Conservation (phyloP, 2,329 filamentous ascomycete genomes). For the Sarocladium brachiariae region DNA sequence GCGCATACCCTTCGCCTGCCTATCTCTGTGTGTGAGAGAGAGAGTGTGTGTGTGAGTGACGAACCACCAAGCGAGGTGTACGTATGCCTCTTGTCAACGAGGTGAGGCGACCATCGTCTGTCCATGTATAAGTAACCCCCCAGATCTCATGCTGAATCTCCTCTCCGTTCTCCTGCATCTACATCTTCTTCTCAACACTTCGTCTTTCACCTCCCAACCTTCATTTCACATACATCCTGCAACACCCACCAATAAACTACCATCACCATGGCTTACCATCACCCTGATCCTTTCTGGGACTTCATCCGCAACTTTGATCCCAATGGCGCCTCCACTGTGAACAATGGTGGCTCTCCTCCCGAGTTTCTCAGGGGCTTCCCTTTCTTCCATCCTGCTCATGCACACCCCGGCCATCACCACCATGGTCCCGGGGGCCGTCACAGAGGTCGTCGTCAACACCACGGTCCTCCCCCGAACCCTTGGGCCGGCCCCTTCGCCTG, state of each 20-base stretch:
- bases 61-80: too few species aligned
- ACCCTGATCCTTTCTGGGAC: constrained; percentile 3
- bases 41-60: too few species aligned
- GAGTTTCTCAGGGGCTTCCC: constrained; percentile 6
- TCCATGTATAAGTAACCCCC: too few species aligned
- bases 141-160: too few species aligned
- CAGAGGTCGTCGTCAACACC: neutral
- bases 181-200: neutral
- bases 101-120: too few species aligned
- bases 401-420: neutral
- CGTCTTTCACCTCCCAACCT: neutral
- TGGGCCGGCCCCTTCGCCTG: constrained; percentile 5
- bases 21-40: too few species aligned
- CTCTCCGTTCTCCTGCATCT: neutral
- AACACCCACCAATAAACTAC: too few species aligned
- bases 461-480: neutral
- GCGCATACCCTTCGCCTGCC: too few species aligned
- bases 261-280: constrained; percentile 6
- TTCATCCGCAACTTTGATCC: constrained; percentile 6
- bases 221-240: neutral
- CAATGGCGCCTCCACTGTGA: neutral
- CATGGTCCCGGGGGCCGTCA: neutral
- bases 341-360: neutral
- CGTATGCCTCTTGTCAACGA: too few species aligned
- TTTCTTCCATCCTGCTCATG: neutral